Conservation (phyloP, 1,139 yeast genomes). For the Yamadazyma diddensiae region DNA sequence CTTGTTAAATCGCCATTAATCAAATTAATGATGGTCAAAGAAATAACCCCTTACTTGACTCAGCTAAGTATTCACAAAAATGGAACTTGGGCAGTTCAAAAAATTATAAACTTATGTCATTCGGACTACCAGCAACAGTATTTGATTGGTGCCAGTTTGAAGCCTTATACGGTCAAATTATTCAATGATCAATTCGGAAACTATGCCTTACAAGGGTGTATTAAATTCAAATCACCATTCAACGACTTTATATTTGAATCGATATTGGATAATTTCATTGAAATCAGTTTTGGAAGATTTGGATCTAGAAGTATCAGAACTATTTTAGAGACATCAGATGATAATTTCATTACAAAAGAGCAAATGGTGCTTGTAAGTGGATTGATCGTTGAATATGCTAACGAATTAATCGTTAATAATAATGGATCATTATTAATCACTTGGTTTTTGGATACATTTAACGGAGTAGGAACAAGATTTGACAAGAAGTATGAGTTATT, state of each 20-base stretch:
- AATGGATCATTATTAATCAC: slow-evolving; percentile 89
- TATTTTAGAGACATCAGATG: slow-evolving; percentile 71
- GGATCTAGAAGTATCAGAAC: slow-evolving; percentile 96
- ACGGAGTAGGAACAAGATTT: slow-evolving; percentile 48
- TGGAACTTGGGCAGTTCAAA: slow-evolving; percentile 99
- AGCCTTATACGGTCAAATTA: slow-evolving; percentile 80
- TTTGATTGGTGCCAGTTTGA: slow-evolving; percentile 65
- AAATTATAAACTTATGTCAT: slow-evolving; percentile 74
- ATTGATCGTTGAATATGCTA: slow-evolving; percentile 70
- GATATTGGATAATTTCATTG: slow-evolving; percentile 73
- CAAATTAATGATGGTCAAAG: slow-evolving; percentile 78
- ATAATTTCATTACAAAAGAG: slow-evolving; percentile 50
- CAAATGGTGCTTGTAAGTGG: slow-evolving; percentile 78
- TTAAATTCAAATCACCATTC: slow-evolving; percentile 84
- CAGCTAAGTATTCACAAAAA: slow-evolving; percentile 95
- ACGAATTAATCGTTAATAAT: slow-evolving; percentile 75
- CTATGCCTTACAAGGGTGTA: slow-evolving; percentile 91
- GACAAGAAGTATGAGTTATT: slow-evolving; percentile 35
- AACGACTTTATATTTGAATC: slow-evolving; percentile 88
- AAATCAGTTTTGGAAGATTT: slow-evolving; percentile 83
- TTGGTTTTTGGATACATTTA: slow-evolving; percentile 91
- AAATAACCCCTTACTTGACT: slow-evolving; percentile 76
- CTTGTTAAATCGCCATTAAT: slow-evolving; percentile 62
- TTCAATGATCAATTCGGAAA: slow-evolving; percentile 96
- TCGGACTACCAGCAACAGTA: slow-evolving; percentile 58